Evolutionary conservation across 2,329 filamentous ascomycete species (phyloP).

Genomic region (Xylaria sp.): DNA sequence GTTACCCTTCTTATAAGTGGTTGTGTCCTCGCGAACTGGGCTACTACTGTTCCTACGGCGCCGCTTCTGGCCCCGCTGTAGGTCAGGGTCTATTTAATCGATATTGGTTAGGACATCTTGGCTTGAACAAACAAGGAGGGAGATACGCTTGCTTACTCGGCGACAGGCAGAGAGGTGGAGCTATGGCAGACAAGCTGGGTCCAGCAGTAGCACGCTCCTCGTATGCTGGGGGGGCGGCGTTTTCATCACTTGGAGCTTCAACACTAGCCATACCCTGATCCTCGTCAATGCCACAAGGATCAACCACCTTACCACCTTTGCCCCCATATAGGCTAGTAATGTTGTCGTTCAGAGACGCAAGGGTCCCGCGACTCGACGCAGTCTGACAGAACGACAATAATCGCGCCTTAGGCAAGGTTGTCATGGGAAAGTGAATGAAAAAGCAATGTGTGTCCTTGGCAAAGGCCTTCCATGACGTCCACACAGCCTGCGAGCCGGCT

Average conservation of each 20-base stretch:
- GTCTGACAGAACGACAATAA: constrained; percentile 22
- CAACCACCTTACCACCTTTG: constrained; percentile 26
- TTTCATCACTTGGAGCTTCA: not conserved
- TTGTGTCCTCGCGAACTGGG: not conserved
- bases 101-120: not conserved
- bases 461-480: constrained; percentile 23
- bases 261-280: not conserved
- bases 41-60: constrained; percentile 10
- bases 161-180: constrained; percentile 15
- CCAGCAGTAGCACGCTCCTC: constrained; percentile 15
- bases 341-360: constrained; percentile 9
- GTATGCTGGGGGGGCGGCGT: constrained; percentile 23
- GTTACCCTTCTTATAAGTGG: not conserved
- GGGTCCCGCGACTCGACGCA: constrained; percentile 12
- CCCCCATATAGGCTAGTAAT: constrained; percentile 30
- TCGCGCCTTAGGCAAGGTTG: constrained; percentile 14
- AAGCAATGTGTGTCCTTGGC: constrained; percentile 21
- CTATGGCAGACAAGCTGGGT: constrained; percentile 7
- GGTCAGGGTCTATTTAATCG: not conserved
- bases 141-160: constrained; percentile 13
- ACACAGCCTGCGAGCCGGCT: constrained; percentile 22
- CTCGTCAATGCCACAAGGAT: constrained; percentile 1
- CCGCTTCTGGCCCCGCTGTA: constrained; percentile 15
- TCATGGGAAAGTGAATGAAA: constrained; percentile 28
- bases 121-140: not conserved